Base-by-base conservation (phyloP, 2,329 filamentous ascomycete genomes). In the Ceratocystis colombiana region DNA sequence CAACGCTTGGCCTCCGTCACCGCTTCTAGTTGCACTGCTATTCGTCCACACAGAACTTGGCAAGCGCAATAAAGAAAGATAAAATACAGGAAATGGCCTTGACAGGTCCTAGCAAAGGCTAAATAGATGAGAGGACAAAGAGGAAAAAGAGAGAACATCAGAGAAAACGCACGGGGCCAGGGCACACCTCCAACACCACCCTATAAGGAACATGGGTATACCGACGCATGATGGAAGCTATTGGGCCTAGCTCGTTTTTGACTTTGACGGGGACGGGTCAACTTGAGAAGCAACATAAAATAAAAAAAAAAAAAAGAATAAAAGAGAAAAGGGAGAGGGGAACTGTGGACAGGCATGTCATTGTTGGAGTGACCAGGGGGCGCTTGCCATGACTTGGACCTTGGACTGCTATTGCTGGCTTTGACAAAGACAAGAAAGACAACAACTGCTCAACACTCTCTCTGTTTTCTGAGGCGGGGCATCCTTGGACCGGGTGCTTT, bases 131-230 rank as follows among this genome's bases (percentile, higher is more conserved):
- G n/a, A 63, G 61, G 30, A 44, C 28, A 63, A 10, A 2, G n/a
- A 62, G 59, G 37, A 37, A 50, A 37, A 68, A 64, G 45, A 66
- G 59, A 28, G 55, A 62, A 41, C 8, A 53, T 28, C 46, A 25
- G 55, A 41, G 41, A 59, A 22, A 22, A 64, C 37, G 37, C 46
- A 64, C 44, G 37, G 37, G 50, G 37, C 44, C 28, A 37, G 22
- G 30, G 28, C 64, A 37, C 33, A n/a, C 28, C 37, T 53, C 44
- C 55, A 62, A 30, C 61, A 33, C 15, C 61, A 33, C 15, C 22
- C 33, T 8, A 6, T 33, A 30, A 20, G 46, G 25, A 63, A 48
- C 28, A 46, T 48, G 61, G 25, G 17, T 48, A 63, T n/a, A 50
- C 33, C 44, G 44, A 63, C 25, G 30, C 22, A 63, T 45, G 25